phyloP scores from a whole-genome alignment of 2,329 filamentous ascomycete species.

The Botrytis cinerea region DNA sequence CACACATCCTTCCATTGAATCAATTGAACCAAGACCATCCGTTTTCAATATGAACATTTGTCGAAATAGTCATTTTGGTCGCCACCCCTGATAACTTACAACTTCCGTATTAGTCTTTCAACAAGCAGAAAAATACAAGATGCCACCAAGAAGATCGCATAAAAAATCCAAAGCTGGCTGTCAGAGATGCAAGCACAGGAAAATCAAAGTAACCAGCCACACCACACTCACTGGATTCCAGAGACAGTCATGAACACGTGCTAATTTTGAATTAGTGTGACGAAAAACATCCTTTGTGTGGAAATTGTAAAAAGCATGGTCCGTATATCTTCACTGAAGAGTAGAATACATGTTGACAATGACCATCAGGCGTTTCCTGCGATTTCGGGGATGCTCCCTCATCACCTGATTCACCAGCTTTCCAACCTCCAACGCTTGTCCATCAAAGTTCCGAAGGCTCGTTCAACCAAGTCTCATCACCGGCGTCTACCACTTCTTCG shows the following conservation, averaged over 20 bases:
- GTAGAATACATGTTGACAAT: background rate
- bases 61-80: background rate
- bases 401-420: conserved; percentile 28
- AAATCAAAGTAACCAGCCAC: conserved; percentile 60
- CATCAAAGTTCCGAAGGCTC: conserved; percentile 14
- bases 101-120: background rate
- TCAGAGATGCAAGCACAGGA: conserved; percentile 64
- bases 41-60: conserved; percentile 3
- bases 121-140: conserved; percentile 38
- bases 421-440: conserved; percentile 17
- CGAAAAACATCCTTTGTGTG: conserved; percentile 64
- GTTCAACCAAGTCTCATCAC: conserved; percentile 22
- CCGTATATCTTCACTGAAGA: conserved; percentile 3
- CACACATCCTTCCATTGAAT: background rate
- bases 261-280: conserved; percentile 51
- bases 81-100: background rate
- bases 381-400: conserved; percentile 55
- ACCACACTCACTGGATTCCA: background rate
- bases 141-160: conserved; percentile 67
- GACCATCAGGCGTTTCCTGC: conserved; percentile 53
- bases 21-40: background rate
- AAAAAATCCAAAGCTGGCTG: conserved; percentile 71
- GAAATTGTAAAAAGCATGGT: conserved; percentile 66
- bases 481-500: conserved; percentile 29
- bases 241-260: conserved; percentile 1